Base-by-base conservation (phyloP, 1,139 yeast genomes). In the Magnusiomyces ingens region DNA sequence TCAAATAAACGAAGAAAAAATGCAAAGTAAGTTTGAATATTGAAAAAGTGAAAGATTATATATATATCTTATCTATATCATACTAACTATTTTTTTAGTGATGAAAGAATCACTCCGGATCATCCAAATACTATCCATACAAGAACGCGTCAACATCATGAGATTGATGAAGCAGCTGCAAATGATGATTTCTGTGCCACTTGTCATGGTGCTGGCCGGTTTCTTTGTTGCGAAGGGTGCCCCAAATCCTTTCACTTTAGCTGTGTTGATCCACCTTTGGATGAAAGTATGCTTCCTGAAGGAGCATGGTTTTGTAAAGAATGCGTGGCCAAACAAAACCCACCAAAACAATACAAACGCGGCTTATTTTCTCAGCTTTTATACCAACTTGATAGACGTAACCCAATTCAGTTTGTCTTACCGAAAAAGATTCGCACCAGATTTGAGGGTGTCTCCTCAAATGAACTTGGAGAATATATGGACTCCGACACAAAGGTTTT, bases 221-320 rank as follows among this genome's bases (percentile, higher is more conserved):
- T 93, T 60, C 75, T 93, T 35, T 93, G 98, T 69, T 93, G 99
- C 71, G 99, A 93, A 62, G 76, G 87, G 1, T 93, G 99, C 68
- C 96, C 97, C 0, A 79, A 78, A 63, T 87, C 96, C 1, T 93
- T 91, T 68, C 99, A 93, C 66, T 89, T 93, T 64, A 76, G 87
- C 12, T 93, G 99, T 67, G 80, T 93, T 58, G 86, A 88, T 61
- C 98, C 98, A 1, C 98, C 99, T 0, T 70, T 85, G 26, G 93
- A 85, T 58, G 84, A 83, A 48, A 75, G 74, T 47, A 76, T 80
- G 45, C 74, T 90, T 8, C 97, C 97, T 0, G 94, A 85, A 52
- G 96, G 87, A 35, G 89, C 82, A 62, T 93, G 98, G 98, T 81
- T 78, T 60, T 93, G 99, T 70, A 78, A 79, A 29, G 89, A 84